A percentile compares a stretch with the other conserved stretches of the same genome.
These are phyloP conservation scores for Candida koratica DNA, from an alignment of 805 yeast species.

Conservation along the genomic window DNA sequence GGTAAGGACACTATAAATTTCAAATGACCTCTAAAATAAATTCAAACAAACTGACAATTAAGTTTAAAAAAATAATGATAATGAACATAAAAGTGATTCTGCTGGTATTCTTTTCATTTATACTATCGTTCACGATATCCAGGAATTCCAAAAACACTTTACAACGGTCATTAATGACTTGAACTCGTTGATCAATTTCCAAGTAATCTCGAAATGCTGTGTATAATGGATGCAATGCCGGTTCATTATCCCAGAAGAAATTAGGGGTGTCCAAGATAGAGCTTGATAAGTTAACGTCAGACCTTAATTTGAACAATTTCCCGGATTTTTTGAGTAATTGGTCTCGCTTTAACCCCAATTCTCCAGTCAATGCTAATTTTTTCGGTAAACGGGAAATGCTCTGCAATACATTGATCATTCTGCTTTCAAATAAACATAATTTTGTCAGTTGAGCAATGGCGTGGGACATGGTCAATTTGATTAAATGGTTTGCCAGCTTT, in stretches of 20 bases:
- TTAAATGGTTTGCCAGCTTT: conserved; percentile 86
- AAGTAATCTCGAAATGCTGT: conserved; percentile 85
- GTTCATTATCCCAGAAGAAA: conserved; percentile 93
- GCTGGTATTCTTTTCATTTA: conserved; percentile 89
- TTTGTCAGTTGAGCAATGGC: conserved; percentile 97
- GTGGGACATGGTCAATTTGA: conserved; percentile 89
- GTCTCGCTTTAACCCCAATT: conserved; percentile 76
- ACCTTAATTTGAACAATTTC: conserved; percentile 80
- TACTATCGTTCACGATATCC: conserved; percentile 88
- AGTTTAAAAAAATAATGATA: conserved; percentile 71
- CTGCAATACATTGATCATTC: conserved; percentile 79
- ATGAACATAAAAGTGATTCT: conserved; percentile 89
- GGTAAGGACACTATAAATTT: conserved; percentile 2
- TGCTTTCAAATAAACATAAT: conserved; percentile 82
- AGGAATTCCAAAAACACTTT: conserved; percentile 90
- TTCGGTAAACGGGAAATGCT: conserved; percentile 89
- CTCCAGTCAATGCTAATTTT: conserved; percentile 84
- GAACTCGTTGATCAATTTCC: conserved; percentile 93
- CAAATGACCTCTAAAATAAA: conserved; percentile 42
- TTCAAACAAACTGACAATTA: conserved; percentile 72
- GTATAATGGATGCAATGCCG: conserved; percentile 90
- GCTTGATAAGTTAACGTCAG: conserved; percentile 88
- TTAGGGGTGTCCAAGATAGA: conserved; percentile 93
- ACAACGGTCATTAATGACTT: conserved; percentile 89
- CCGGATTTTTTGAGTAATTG: conserved; percentile 88